Conservation (phyloP, 2,329 filamentous ascomycete genomes). For the Talaromyces sp. region DNA sequence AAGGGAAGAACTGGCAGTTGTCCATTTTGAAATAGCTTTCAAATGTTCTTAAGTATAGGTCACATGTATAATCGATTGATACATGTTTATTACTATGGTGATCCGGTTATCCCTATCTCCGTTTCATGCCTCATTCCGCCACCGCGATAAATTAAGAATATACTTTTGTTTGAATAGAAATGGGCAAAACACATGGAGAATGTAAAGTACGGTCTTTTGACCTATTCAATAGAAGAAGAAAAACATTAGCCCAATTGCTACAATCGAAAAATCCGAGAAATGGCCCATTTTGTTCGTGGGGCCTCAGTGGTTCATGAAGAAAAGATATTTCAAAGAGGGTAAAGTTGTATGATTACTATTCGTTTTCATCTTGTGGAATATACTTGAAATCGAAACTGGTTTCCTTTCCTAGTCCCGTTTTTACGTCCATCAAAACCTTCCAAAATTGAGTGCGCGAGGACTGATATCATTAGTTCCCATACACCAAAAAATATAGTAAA, state of each 20-base stretch:
- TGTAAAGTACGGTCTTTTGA: neutral
- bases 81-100: neutral
- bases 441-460: slow-evolving; percentile 26
- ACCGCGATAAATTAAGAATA: neutral
- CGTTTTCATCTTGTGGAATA: neutral
- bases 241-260: neutral
- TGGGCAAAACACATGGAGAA: neutral
- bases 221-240: neutral
- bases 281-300: neutral
- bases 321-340: neutral
- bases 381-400: slow-evolving; percentile 67
- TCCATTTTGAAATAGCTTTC: slow-evolving; percentile 33
- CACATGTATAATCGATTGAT: too few species aligned
- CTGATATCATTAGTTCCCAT: slow-evolving; percentile 5
- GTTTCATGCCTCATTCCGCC: neutral
- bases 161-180: neutral
- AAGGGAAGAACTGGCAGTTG: slow-evolving; percentile 39
- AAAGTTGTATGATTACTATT: neutral
- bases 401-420: slow-evolving; percentile 58
- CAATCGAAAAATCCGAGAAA: neutral
- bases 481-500: neutral
- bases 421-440: slow-evolving; percentile 52
- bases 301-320: neutral
- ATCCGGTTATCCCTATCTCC: neutral
- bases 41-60: too few species aligned